Evolutionary conservation across 257 asterid species (phyloP).

Genomic region (Solanum neorickii): DNA sequence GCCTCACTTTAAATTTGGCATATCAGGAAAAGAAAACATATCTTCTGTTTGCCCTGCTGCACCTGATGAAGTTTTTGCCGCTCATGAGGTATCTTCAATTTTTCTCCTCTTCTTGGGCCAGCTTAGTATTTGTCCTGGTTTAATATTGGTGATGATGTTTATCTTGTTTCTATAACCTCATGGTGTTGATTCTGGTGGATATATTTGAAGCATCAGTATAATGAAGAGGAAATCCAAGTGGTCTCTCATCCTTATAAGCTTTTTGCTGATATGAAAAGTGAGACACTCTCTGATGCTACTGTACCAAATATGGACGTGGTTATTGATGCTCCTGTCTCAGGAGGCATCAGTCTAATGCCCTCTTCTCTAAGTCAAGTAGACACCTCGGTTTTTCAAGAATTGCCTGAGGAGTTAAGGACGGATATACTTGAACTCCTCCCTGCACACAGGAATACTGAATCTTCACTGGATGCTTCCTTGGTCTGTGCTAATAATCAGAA

Average conservation of each 20-base stretch:
- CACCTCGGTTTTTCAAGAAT: conserved; percentile 56
- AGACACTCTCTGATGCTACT: conserved; percentile 6
- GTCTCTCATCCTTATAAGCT: conserved; percentile 5
- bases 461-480: conserved; percentile 22
- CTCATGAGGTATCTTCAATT: neutral
- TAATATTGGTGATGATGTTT: neutral
- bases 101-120: neutral
- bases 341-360: conserved; percentile 44
- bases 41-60: neutral
- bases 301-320: neutral
- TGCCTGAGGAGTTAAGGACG: conserved; percentile 74
- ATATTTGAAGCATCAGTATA: neutral
- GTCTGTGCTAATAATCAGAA: conserved; percentile 17
- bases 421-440: conserved; percentile 73
- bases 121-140: neutral
- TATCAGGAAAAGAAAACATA: neutral
- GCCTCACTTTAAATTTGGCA: neutral
- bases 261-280: conserved; percentile 15
- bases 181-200: neutral
- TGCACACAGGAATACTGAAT: conserved; percentile 42
- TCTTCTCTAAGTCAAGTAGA: conserved; percentile 89
- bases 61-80: neutral
- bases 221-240: neutral
- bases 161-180: neutral
- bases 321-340: conserved; percentile 18